phyloP scores from a whole-genome alignment of 352 stramenopile species.

The Pythium sp. region DNA sequence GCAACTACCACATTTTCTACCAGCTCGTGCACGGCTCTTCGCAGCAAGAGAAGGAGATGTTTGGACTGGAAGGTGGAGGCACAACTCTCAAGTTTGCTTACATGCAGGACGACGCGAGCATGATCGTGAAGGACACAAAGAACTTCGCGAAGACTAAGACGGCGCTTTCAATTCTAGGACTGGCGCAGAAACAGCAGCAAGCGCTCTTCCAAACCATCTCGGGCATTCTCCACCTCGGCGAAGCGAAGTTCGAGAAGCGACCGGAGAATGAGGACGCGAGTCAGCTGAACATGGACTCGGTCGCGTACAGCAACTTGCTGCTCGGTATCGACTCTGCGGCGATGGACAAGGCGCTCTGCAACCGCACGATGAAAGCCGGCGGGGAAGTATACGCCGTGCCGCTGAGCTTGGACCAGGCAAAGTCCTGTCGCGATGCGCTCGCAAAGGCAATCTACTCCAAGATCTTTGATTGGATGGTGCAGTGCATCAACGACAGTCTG shows the following conservation, averaged over 20 bases:
- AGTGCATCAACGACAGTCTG: constrained; percentile 81
- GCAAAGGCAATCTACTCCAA: constrained; percentile 94
- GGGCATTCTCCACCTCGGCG: constrained; percentile 80
- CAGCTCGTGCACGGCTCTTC: constrained; percentile 68
- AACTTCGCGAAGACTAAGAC: constrained; percentile 67
- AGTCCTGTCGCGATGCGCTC: constrained; percentile 89
- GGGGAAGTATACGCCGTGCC: constrained; percentile 66
- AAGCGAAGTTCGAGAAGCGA: constrained; percentile 48
- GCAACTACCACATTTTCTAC: constrained; percentile 98
- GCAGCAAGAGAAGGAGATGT: constrained; percentile 34
- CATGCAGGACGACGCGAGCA: constrained; percentile 35
- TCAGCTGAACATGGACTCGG: constrained; percentile 31
- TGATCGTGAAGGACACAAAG: constrained; percentile 39
- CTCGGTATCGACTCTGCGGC: constrained; percentile 45
- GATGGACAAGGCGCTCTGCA: constrained; percentile 59
- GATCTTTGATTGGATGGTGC: constrained; percentile 96
- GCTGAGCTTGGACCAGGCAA: constrained; percentile 60
- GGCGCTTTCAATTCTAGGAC: constrained; percentile 56
- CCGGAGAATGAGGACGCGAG: constrained; percentile 61
- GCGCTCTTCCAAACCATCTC: constrained; percentile 66
- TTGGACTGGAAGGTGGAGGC: constrained; percentile 32
- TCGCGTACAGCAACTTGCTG: constrained; percentile 40
- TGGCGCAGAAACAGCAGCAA: constrained; percentile 46
- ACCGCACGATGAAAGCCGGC: constrained; percentile 68
- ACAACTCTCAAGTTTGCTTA: constrained; percentile 39